Evolutionary conservation across 768 basidiomycete genomes (phyloP), one percentile per base, ranked within the genome.

Genomic region (Russula sp.): DNA sequence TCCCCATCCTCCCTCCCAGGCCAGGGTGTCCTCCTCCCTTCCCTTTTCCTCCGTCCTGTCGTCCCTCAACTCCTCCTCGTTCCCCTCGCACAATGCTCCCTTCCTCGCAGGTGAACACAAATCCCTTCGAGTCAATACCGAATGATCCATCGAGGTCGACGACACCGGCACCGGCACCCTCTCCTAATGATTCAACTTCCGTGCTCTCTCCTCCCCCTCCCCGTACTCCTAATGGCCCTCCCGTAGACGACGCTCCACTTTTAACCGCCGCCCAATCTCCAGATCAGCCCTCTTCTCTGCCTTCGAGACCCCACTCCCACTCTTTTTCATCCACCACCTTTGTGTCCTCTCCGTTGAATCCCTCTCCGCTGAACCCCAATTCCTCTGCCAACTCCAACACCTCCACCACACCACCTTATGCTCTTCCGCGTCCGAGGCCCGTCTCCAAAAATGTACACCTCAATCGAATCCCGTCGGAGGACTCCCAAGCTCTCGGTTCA

Each of bases 361-460:
- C 82, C 32, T 83, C 82, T 6, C 82, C 83, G 1, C 74, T 83
- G 50, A 83, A 83, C 58, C 81, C 82, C 20, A 75, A 76, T 63
- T 69, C 73, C 51, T 34, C 38, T 29, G 25, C 25, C 25, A 29
- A 1, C 25, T 29, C 25, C 25, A 29, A 29, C 25, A 2, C 25
- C 25, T 29, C 25, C 36, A 10, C 45, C 3, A 32, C 69, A 22
- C 49, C 66, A 20, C 67, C 69, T 52, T 64, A 68, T 62, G 9
- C 53, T 59, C 43, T 68, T 66, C 14, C 73, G 60, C 77, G 76
- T 39, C 73, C 79, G 4, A 73, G 76, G 43, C 69, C 77, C 5
- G 72, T 68, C 32, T 78, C 79, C 5, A 72, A 74, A 47, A 80
- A 74, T 66, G 67, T 75, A 60, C 63, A 72, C 65, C 70, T 82